Base-by-base conservation (phyloP, 257 asterid genomes). In the Nicotiana tabacum region DNA sequence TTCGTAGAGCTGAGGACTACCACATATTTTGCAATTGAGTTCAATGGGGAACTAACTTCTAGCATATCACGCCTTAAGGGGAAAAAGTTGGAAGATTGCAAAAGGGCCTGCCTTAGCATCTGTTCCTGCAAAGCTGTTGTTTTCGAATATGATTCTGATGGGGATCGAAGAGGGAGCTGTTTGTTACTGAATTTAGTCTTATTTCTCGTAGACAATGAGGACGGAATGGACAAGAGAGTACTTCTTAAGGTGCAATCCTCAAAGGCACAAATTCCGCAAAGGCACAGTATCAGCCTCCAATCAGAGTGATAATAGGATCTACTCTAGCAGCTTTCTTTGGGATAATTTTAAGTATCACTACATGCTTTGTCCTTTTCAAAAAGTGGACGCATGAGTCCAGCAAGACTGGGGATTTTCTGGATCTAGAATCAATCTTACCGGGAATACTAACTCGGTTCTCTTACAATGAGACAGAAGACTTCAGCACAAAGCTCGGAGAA, bases 401-500 rank as follows among this genome's bases (percentile, higher is more conserved):
- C 3, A 58, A 77, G 9, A 33, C 0, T 9, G 67, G 2, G 67
- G 66, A 32, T 18, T 30, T 55, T 16, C 5, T 77, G 18, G 66
- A 77, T 56, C 51, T 37, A 6, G 56, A 18, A 10, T 56, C 55
- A 68, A 37, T 4, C 17, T 37, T 37, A 37, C 32, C 57, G 1
- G 77, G 77, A 69, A 39, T 39, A 5, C 77, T 37, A 69, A 69
- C 9, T 32, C 48, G 82, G 1, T 85, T 64, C 53, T 80, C 83
- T 15, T 70, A 48, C 46, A 62, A 80, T 13, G 81, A 85, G 18
- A 46, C 81, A 1, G 67, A 77, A 51, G 60, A 83, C 17, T 86
- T 86, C 67, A 21, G 60, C 2, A 56, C 21, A 35, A 77, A 86
- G 65, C 69, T 86, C 0, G 87, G 87, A 4, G 83, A 70, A 58